Base-by-base conservation (phyloP, 306 rosid genomes). In the Vigna nakashimae region DNA sequence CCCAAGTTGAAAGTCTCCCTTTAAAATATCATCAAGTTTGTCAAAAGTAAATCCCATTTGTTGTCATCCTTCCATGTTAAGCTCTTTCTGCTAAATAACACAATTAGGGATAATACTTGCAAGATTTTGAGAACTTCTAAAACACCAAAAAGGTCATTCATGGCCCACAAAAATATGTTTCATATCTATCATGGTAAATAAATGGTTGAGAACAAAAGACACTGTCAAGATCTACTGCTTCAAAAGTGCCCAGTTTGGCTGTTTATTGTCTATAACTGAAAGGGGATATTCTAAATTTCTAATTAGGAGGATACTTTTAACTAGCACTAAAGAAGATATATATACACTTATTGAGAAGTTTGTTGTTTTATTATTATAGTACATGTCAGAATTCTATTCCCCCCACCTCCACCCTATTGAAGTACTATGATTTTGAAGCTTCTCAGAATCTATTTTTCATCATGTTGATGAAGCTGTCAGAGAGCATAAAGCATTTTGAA, bases 201-300 rank as follows among this genome's bases (percentile, higher is more conserved):
- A 56, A 78, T 56, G 69, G 69, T 20, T 43, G 40, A 53, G 45
- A 65, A 52, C 48, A 5, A 79, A 30, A 65, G 51, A 7, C 36
- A 12, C 10, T 65, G 28, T 75, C 43, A 50, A 28, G 55, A 70
- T 82, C 62, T 52, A 52, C 69, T 18, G 50, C 64, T 50, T 24
- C 45, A 75, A 75, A 75, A 81, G 68, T 4, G 50, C 42, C 67
- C 43, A 69, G 32, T 26, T 68, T 81, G 84, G 72, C 53, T 26
- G 46, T 51, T 82, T 62, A 30, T 76, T 81, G 72, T 59, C 80
- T 28, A 68, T 26, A 34, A 58, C 58, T 38, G 28, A 60, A 69
- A 68, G 60, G 14, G 49, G 13, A n/a, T 22, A 75, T n/a, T 74
- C 6, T 48, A 4, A 24, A 56, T 14, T n/a, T 68, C 14, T 48